Base-by-base conservation (phyloP, 768 basidiomycete genomes). In the Leccinum pellstonianum region DNA sequence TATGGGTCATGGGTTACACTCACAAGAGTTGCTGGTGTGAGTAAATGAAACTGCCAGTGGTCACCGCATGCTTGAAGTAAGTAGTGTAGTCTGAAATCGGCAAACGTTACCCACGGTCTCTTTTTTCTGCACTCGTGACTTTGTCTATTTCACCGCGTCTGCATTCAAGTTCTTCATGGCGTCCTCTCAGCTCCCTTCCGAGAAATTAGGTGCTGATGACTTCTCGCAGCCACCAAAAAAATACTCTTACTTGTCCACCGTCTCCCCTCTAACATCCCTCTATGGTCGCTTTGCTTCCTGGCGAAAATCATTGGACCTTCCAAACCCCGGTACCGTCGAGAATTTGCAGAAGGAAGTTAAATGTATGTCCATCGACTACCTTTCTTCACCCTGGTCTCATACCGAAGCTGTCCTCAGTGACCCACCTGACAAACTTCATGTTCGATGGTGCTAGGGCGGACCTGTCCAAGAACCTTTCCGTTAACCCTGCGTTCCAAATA, bases 401-500 rank as follows among this genome's bases (percentile, higher is more conserved):
- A 21, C 35, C 15, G 23, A 57, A 53, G 25, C 55, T 47, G 52
- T 33, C 35, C 31, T 2, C 74, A 98, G 95, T 85, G 56, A 96
- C 94, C 12, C 93, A 93, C 69, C 77, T 98, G 53, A 90, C 88
- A 49, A 97, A 96, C 79, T 96, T 90, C 78, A 86, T 94, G 70
- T 98, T 98, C 74, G 97, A 99, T 79, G 97, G 97, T 64, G 97
- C 91, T 27, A 83, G 95, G 66, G 97, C 96, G 33, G 97, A 99
- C 80, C 80, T 98, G 67, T 90, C 92, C 52, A 99, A 98, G 79
- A 88, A 84, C 66, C 81, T 98, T 66, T 96, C 94, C 29, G 82
- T 90, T 74, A 92, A 86, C 74, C 97, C 97, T n/a, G 86, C 91
- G 54, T 98, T 98, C 84, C 96, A 98, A 80, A 90, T 98, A 67